phyloP scores from a whole-genome alignment of 805 yeast species.

The Myxozyma lipomycoides region DNA sequence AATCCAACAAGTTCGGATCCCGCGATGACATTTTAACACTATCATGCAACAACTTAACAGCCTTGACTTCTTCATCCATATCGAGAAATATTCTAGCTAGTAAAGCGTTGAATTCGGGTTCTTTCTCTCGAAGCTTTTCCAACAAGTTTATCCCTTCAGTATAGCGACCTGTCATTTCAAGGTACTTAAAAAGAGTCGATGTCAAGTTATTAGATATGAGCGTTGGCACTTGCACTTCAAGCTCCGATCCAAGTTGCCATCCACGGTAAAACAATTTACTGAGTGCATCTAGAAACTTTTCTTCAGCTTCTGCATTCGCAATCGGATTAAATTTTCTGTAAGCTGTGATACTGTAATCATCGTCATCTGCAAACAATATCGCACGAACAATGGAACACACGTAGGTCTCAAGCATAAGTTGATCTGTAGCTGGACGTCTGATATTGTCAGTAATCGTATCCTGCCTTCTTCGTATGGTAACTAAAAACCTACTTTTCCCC shows the following conservation, averaged over 20 bases:
- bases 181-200: conserved; percentile 63
- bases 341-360: conserved; percentile 71
- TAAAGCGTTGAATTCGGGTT: conserved; percentile 53
- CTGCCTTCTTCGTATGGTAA: not conserved
- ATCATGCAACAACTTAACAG: conserved; percentile 45
- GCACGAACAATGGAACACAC: conserved; percentile 72
- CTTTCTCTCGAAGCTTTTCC: conserved; percentile 47
- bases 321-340: conserved; percentile 81
- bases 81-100: conserved; percentile 37
- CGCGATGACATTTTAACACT: conserved; percentile 46
- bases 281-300: conserved; percentile 58
- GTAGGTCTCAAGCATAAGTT: conserved; percentile 48
- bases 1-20: conserved; percentile 53
- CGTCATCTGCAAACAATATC: conserved; percentile 73
- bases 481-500: conserved; percentile 38
- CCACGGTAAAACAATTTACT: conserved; percentile 56
- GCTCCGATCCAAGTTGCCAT: conserved; percentile 57
- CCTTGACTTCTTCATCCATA: conserved; percentile 45
- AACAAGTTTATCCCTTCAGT: conserved; percentile 60
- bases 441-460: not conserved
- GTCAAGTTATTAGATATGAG: conserved; percentile 63
- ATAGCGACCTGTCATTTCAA: conserved; percentile 62
- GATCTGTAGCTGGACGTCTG: conserved; percentile 34
- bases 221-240: conserved; percentile 67
- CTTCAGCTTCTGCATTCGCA: conserved; percentile 45